These are phyloP conservation scores for Umbilicus rupestris DNA, from an alignment of 164 flowering plant species.

Conservation along the genomic window DNA sequence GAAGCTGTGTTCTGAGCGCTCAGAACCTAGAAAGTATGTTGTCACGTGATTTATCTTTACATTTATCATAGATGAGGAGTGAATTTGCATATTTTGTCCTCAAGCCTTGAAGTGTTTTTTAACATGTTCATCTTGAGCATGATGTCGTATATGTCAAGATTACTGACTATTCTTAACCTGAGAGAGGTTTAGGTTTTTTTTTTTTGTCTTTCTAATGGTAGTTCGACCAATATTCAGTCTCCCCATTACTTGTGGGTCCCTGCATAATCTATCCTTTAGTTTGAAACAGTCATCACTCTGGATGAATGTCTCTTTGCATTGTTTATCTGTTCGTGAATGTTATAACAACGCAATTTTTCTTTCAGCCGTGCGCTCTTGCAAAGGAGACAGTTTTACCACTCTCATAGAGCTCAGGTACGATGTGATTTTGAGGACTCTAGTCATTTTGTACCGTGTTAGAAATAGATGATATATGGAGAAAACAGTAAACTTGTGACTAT, in stretches of 20 bases:
- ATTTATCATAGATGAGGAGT: not conserved
- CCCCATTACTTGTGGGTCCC: not conserved
- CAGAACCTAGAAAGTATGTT: constrained; percentile 74
- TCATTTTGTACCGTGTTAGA: not conserved
- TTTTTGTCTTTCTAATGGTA: not conserved
- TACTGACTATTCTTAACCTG: too few species aligned
- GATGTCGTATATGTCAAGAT: too few species aligned
- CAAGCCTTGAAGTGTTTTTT: too few species aligned
- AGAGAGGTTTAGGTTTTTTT: too few species aligned
- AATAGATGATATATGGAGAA: not conserved
- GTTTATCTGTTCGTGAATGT: not conserved
- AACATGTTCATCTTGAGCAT: too few species aligned
- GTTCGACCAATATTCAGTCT: not conserved
- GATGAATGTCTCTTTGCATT: not conserved
- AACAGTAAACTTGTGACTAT: not conserved
- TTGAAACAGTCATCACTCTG: not conserved
- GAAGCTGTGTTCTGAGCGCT: constrained; percentile 65
- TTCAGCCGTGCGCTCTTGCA: constrained; percentile 68
- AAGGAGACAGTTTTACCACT: constrained; percentile 89
- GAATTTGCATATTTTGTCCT: not conserved
- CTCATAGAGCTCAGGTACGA: constrained; percentile 94
- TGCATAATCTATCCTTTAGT: not conserved
- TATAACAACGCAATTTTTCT: not conserved
- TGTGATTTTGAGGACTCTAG: not conserved
- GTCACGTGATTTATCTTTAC: not conserved